Evolutionary conservation across 805 yeast genomes (phyloP).

Genomic region (Kuraishia piskuri): DNA sequence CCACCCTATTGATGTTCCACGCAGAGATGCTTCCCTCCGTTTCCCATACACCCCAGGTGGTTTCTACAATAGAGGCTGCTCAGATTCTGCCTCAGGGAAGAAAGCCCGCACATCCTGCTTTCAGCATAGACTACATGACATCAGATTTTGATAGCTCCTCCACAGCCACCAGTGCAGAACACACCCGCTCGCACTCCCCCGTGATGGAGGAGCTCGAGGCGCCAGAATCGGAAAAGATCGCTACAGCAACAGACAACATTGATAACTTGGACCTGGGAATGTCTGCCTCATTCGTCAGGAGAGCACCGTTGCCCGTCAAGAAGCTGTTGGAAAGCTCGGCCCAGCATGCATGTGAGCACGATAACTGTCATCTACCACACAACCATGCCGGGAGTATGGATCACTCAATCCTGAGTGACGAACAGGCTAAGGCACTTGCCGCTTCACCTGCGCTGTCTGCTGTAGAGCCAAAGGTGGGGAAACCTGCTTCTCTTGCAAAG

Average conservation of each 20-base stretch:
- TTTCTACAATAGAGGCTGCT: constrained; percentile 1
- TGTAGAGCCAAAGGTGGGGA: constrained; percentile 50
- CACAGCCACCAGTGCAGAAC: not conserved
- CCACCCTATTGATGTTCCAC: constrained; percentile 82
- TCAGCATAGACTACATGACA: not conserved
- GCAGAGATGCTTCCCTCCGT: constrained; percentile 74
- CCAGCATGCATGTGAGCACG: constrained; percentile 17
- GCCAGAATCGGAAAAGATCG: not conserved
- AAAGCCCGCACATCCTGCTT: not conserved
- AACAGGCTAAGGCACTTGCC: constrained; percentile 46
- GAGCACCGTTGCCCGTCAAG: constrained; percentile 31
- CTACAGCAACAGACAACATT: constrained; percentile 14
- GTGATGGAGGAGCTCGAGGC: not conserved
- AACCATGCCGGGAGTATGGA: constrained; percentile 18
- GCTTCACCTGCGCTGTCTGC: constrained; percentile 47
- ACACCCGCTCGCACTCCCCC: not conserved
- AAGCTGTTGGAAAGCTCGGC: constrained; percentile 17
- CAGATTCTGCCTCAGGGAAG: not conserved
- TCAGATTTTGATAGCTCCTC: not conserved
- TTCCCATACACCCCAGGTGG: constrained; percentile 7
- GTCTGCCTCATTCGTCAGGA: constrained; percentile 29
- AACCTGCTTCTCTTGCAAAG: constrained; percentile 30
- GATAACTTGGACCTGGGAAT: constrained; percentile 28
- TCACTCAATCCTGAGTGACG: constrained; percentile 31
- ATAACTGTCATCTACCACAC: constrained; percentile 25